Conservation (phyloP, 345 rosid species). For the Laguncularia racemosa region DNA sequence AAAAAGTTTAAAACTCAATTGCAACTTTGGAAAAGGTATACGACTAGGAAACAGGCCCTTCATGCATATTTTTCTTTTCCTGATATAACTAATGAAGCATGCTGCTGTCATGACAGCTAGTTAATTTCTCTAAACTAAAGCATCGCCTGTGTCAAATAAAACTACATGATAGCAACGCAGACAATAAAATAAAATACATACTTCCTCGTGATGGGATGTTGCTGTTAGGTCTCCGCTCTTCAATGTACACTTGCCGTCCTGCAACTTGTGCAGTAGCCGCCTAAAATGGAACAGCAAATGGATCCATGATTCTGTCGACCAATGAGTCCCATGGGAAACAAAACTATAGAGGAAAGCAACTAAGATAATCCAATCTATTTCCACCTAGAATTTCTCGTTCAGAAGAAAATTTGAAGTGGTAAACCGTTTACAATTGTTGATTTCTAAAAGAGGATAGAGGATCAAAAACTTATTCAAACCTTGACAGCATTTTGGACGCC, state of each 20-base stretch:
- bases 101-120: too few species aligned
- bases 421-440: too few species aligned
- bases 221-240: slow-evolving; percentile 62
- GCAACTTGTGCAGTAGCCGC: slow-evolving; percentile 44
- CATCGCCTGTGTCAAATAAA: not conserved
- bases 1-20: too few species aligned
- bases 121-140: not conserved
- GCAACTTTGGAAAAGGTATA: too few species aligned
- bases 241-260: slow-evolving; percentile 57
- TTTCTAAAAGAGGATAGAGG: too few species aligned
- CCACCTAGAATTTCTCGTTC: too few species aligned
- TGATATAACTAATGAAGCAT: too few species aligned
- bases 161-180: not conserved
- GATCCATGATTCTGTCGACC: not conserved
- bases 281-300: slow-evolving; percentile 15
- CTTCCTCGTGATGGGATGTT: slow-evolving; percentile 56
- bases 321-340: not conserved
- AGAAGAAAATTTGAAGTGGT: too few species aligned
- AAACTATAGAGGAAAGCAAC: not conserved
- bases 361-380: not conserved
- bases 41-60: too few species aligned
- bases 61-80: too few species aligned
- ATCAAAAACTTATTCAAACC: slow-evolving; percentile 24
- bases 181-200: slow-evolving; percentile 16
- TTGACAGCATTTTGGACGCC: slow-evolving; percentile 48